Conservation (phyloP, 352 stramenopile genomes). For the Halophytophthora batemanensis region DNA sequence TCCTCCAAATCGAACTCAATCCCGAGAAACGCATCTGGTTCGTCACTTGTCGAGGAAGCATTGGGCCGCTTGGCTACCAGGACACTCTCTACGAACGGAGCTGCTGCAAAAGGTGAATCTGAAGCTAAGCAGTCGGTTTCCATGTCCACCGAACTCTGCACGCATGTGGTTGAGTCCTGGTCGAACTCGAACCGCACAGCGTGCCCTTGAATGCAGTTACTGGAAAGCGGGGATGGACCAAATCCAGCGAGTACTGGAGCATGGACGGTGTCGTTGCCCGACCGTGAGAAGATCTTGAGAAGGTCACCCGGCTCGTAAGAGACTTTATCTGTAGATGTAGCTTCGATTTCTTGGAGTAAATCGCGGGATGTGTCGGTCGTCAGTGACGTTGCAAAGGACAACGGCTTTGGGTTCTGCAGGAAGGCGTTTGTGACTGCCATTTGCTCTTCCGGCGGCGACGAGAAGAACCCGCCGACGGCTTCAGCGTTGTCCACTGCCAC, state of each 20-base stretch:
- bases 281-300: constrained; percentile 28
- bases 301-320: constrained; percentile 28
- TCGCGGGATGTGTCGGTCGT: neutral
- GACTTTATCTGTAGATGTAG: neutral
- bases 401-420: constrained; percentile 32
- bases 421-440: constrained; percentile 38
- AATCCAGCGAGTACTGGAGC: constrained; percentile 23
- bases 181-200: constrained; percentile 25
- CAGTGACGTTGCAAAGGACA: constrained; percentile 21
- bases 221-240: constrained; percentile 12
- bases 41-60: neutral
- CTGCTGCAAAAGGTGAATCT: constrained; percentile 11
- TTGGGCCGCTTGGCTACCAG: constrained; percentile 22
- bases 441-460: constrained; percentile 17
- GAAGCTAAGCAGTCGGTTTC: constrained; percentile 6
- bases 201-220: constrained; percentile 23
- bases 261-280: constrained; percentile 5
- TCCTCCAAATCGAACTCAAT: constrained; percentile 15
- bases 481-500: constrained; percentile 52
- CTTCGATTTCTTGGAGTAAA: neutral
- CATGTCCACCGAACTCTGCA: constrained; percentile 8
- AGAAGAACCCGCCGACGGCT: constrained; percentile 34
- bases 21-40: constrained; percentile 1
- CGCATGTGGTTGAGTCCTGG: constrained; percentile 8
- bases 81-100: constrained; percentile 16